phyloP scores from a whole-genome alignment of 75 land plant genomes.

The Isoetes taiwanensis region DNA sequence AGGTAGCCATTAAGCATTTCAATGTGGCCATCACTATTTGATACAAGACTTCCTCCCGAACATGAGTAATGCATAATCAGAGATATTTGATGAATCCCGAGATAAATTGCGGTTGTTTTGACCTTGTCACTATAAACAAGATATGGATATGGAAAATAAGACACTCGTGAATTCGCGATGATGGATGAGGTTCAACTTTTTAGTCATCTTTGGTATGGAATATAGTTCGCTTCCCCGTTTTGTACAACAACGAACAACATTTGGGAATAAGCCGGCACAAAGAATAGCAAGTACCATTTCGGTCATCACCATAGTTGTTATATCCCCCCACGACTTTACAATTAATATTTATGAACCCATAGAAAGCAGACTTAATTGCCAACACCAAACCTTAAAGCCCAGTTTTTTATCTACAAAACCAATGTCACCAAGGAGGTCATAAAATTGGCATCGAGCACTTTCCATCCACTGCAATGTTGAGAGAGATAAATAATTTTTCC shows the following conservation, averaged over 20 bases:
- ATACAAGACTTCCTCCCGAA: slow-evolving; percentile 71
- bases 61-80: slow-evolving; percentile 88
- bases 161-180: slow-evolving; percentile 78
- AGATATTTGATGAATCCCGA: slow-evolving; percentile 89
- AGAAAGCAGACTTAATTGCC: slow-evolving; percentile 3
- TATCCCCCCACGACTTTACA: no score
- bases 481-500: slow-evolving; percentile 77
- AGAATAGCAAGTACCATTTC: slow-evolving; percentile 87
- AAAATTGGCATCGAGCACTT: slow-evolving; percentile 74
- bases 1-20: slow-evolving; percentile 95
- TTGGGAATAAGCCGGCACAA: slow-evolving; percentile 93
- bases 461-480: slow-evolving; percentile 82
- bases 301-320: slow-evolving; percentile 63
- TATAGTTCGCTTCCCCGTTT: slow-evolving; percentile 67
- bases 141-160: slow-evolving; percentile 69
- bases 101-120: slow-evolving; percentile 56
- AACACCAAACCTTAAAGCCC: background rate
- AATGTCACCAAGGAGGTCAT: slow-evolving; percentile 66
- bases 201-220: slow-evolving; percentile 90
- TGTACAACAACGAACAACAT: slow-evolving; percentile 89
- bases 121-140: slow-evolving; percentile 95
- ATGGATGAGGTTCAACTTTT: slow-evolving; percentile 81
- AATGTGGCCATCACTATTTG: slow-evolving; percentile 55
- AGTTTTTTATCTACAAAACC: slow-evolving; percentile 54
- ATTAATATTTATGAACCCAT: slow-evolving; percentile 17